Evolutionary conservation across 2,329 filamentous ascomycete genomes (phyloP).

Genomic region (Sclerotinia spermophila): DNA sequence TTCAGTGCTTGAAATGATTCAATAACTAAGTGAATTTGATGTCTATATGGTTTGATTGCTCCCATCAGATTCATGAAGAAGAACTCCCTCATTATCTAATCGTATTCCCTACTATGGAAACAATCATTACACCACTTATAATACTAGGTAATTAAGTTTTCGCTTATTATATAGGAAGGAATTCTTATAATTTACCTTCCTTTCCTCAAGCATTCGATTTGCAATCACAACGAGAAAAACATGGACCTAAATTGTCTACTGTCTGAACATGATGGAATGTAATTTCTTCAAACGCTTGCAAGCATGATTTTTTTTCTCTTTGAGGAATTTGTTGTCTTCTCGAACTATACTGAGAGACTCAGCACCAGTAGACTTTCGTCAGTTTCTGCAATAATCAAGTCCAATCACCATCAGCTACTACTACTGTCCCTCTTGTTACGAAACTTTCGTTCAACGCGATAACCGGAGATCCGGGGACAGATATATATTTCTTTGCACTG

Average conservation of each 20-base stretch:
- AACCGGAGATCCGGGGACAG: not conserved
- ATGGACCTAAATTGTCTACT: not conserved
- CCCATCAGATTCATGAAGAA: fast-evolving
- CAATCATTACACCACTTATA: not conserved
- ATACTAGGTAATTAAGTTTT: not conserved
- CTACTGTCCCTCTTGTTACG: not conserved
- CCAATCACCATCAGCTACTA: not conserved
- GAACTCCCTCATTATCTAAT: not conserved
- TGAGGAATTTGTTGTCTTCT: not conserved
- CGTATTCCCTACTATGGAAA: not conserved
- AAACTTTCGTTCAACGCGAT: not conserved
- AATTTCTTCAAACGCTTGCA: not conserved
- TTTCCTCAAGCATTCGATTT: not conserved
- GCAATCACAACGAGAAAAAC: not conserved
- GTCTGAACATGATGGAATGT: not conserved
- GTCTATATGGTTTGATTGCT: not conserved
- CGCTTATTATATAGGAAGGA: no score
- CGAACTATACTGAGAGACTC: not conserved
- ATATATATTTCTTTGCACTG: no score
- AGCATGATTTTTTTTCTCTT: not conserved
- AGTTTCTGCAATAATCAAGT: not conserved
- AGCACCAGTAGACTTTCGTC: not conserved
- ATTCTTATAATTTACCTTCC: not conserved
- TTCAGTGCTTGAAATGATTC: no score
- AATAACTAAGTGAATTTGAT: no score